Base-by-base conservation (phyloP, 129 eudicot species). In the Sambucus nigra region DNA sequence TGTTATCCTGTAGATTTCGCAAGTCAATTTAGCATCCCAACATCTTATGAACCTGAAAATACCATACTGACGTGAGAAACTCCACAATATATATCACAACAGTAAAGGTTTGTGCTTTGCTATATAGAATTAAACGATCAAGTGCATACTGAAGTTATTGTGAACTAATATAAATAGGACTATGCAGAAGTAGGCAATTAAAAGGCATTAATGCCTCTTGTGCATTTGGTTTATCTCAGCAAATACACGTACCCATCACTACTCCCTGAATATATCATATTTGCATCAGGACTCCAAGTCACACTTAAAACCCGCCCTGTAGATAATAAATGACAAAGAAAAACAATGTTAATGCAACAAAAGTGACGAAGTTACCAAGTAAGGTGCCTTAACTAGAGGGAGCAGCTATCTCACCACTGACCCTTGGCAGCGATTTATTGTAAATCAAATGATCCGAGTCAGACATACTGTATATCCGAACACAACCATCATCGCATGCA, bases 401-500 rank as follows among this genome's bases (percentile, higher is more conserved):
- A 57, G 47, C 38, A 68, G 70, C 18, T 45, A 65, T 69, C 98
- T 85, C 81, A 89, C 98, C 98, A 61, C 86, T 73, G 64, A 89
- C 95, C 81, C 98, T 73, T 25, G 98, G 93, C 72, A 81, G 61
- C 33, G 94, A 76, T 62, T 71, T 85, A 21, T 60, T 60, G 75
- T 78, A 76, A 21, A 65, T 68, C 38, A 84, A 64, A 16, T 72
- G 56, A 28, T 79, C 78, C 0, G 69, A 72, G 39, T 67, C 83
- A 5, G 77, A 54, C 7, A 79, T 39, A 13, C 25, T 57, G 58
- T 79, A 89, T 35, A 89, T 60, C 17, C 98, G 71, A 41, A 89
- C 94, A 55, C 88, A 85, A 13, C 95, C 98, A 58, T 89, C 98
- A 59, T 85, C 98, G 69, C 98, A 89, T 42, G 98, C 95, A 52